Evolutionary conservation across 805 yeast genomes (phyloP).

Genomic region (Zygosaccharomyces bailii): DNA sequence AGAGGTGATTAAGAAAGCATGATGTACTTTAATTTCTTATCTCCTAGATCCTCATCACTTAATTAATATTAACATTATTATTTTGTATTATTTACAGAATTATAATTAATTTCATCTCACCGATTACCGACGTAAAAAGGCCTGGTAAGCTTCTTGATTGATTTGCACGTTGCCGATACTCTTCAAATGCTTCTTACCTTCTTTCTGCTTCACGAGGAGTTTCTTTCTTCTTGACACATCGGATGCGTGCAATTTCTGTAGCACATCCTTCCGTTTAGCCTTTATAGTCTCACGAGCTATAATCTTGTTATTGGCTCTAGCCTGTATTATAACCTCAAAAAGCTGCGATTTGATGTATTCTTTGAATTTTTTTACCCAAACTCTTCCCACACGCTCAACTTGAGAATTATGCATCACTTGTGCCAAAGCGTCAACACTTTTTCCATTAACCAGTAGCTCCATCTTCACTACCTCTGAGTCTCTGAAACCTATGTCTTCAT

Average conservation of each 20-base stretch:
- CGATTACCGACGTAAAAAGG: slow-evolving; percentile 51
- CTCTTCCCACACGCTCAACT: slow-evolving; percentile 67
- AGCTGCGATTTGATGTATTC: slow-evolving; percentile 76
- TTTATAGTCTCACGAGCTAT: slow-evolving; percentile 91
- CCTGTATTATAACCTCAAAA: slow-evolving; percentile 91
- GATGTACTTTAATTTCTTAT: not conserved
- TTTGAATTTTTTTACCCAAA: slow-evolving; percentile 79
- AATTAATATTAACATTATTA: slow-evolving; percentile 5
- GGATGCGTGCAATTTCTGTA: slow-evolving; percentile 89
- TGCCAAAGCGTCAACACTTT: slow-evolving; percentile 85
- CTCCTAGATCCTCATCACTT: slow-evolving; percentile 4
- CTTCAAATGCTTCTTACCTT: slow-evolving; percentile 78
- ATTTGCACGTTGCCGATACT: slow-evolving; percentile 74
- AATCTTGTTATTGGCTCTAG: slow-evolving; percentile 72
- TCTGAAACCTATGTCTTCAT: slow-evolving; percentile 87
- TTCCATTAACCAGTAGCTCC: slow-evolving; percentile 86
- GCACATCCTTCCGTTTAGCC: slow-evolving; percentile 92
- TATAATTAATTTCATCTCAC: slow-evolving; percentile 3
- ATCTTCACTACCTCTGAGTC: slow-evolving; percentile 78
- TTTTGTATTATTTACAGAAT: not conserved
- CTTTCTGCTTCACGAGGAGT: slow-evolving; percentile 81
- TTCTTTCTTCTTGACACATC: slow-evolving; percentile 89
- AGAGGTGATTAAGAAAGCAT: slow-evolving; percentile 39
- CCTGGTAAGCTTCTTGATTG: slow-evolving; percentile 83
- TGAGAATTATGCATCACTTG: slow-evolving; percentile 84